Evolutionary conservation across 2,329 filamentous ascomycete species (phyloP).

Genomic region (Penicillium sp.): DNA sequence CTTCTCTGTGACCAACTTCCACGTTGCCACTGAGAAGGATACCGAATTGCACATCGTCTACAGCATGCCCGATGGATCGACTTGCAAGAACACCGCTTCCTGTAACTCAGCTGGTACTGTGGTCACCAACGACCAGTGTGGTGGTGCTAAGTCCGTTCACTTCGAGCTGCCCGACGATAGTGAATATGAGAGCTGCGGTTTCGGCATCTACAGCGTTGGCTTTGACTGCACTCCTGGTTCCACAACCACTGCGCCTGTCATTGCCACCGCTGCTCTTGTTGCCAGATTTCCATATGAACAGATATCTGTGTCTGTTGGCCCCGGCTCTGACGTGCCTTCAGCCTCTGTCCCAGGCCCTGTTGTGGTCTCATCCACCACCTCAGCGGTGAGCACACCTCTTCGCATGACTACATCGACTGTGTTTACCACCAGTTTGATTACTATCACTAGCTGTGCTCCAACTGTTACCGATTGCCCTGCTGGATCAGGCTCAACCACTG

Average conservation of each 20-base stretch:
- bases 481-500: conserved; percentile 40
- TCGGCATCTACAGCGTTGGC: conserved; percentile 51
- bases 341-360: conserved; percentile 7
- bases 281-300: conserved; percentile 10
- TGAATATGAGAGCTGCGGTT: conserved; percentile 61
- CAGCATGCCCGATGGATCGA: conserved; percentile 75
- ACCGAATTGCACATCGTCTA: conserved; percentile 83
- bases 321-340: conserved; percentile 13
- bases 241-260: conserved; percentile 1
- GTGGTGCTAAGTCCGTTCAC: conserved; percentile 79
- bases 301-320: conserved; percentile 24
- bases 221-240: conserved; percentile 31
- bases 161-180: conserved; percentile 61
- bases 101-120: conserved; percentile 68
- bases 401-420: conserved; percentile 38
- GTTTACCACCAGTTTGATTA: conserved; percentile 37
- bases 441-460: conserved; percentile 42
- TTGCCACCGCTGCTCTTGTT: conserved; percentile 5
- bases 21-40: conserved; percentile 72
- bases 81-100: conserved; percentile 72
- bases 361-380: conserved; percentile 6
- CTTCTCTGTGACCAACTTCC: conserved; percentile 74
- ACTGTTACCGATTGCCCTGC: conserved; percentile 52
- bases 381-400: conserved; percentile 17
- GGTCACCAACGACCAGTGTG: conserved; percentile 83